These are phyloP conservation scores for Solanum medicagineum DNA, from an alignment of 257 asterid genomes.

Conservation along the genomic window DNA sequence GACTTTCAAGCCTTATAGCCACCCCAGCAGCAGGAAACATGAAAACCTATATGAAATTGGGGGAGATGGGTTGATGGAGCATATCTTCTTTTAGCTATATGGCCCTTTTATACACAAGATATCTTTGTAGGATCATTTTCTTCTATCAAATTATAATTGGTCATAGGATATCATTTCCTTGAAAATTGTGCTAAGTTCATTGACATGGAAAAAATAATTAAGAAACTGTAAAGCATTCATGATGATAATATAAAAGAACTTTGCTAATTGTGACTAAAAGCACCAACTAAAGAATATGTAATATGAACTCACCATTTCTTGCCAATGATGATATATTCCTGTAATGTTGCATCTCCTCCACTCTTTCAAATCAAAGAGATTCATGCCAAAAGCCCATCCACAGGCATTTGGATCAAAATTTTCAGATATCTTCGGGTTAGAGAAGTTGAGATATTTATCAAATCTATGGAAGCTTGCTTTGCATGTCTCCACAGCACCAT, in stretches of 20 bases:
- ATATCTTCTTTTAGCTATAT: neutral
- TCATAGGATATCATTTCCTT: neutral
- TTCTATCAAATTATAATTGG: neutral
- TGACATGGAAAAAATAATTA: neutral
- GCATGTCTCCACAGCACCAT: constrained; percentile 94
- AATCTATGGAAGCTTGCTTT: constrained; percentile 94
- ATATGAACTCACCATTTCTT: constrained; percentile 43
- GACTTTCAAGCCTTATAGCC: neutral
- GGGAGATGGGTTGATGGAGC: neutral
- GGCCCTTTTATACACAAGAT: neutral
- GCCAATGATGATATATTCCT: constrained; percentile 92
- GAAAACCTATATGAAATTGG: neutral
- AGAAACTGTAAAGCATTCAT: neutral
- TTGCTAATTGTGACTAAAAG: neutral
- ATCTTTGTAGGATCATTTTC: neutral
- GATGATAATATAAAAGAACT: neutral
- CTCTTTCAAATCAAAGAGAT: constrained; percentile 72
- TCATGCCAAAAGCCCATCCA: constrained; percentile 99
- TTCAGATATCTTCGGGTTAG: constrained; percentile 70
- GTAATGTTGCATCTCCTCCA: constrained; percentile 86
- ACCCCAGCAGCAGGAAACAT: neutral
- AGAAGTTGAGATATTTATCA: constrained; percentile 84
- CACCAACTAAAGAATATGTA: neutral
- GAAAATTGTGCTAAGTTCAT: neutral
- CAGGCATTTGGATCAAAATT: constrained; percentile 84